These are phyloP conservation scores for Trichophyton schoenleinii DNA, from an alignment of 2,329 filamentous ascomycete genomes.

Conservation along the genomic window DNA sequence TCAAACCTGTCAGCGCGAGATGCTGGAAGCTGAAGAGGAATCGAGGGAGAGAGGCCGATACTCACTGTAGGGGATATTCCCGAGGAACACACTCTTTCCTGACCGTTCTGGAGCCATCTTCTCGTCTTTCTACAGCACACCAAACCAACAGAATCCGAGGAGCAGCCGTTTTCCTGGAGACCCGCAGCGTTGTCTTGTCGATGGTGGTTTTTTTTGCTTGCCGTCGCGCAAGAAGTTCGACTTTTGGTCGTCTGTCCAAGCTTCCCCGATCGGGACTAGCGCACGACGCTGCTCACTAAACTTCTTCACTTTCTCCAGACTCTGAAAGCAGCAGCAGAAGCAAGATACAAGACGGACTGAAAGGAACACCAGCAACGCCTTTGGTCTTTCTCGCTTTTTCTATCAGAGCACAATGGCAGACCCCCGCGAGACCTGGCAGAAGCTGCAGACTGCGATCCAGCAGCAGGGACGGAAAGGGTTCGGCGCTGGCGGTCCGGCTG, in stretches of 20 bases:
- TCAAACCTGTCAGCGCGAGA: conserved; percentile 20
- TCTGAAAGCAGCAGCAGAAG: conserved; percentile 4
- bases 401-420: conserved; percentile 25
- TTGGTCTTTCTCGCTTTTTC: background rate
- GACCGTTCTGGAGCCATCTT: conserved; percentile 34
- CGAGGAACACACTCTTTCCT: conserved; percentile 37
- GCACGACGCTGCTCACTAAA: background rate
- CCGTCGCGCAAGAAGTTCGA: background rate
- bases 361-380: background rate
- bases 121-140: background rate
- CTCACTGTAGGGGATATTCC: conserved; percentile 56
- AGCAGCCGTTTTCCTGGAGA: background rate
- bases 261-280: conserved; percentile 11
- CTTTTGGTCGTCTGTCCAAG: background rate
- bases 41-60: conserved; percentile 43
- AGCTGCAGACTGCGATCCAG: conserved; percentile 50
- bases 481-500: conserved; percentile 35
- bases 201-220: background rate
- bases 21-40: conserved; percentile 38
- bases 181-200: background rate
- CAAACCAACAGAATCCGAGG: background rate
- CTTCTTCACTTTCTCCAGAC: conserved; percentile 11
- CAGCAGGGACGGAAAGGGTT: conserved; percentile 40
- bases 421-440: conserved; percentile 54
- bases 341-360: background rate